Conservation (phyloP, 2,329 filamentous ascomycete species). For the Verticillium isaacii region DNA sequence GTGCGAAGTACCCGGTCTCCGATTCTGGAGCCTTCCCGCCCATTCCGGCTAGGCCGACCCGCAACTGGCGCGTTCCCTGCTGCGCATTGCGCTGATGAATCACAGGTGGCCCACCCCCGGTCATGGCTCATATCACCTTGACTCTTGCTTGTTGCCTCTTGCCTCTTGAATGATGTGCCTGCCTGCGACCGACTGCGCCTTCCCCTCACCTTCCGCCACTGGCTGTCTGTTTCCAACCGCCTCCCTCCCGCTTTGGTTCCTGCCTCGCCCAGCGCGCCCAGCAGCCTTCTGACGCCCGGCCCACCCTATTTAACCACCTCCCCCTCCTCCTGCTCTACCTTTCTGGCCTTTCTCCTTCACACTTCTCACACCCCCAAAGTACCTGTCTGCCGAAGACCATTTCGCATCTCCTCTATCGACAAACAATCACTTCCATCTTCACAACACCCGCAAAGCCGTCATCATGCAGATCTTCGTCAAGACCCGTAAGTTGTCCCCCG, state of each 20-base stretch:
- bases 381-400: background rate
- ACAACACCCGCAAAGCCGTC: slow-evolving; percentile 21
- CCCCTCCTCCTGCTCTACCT: slow-evolving; percentile 4
- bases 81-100: slow-evolving; percentile 7
- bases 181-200: background rate
- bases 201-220: slow-evolving; percentile 1
- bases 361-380: slow-evolving; percentile 2
- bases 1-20: background rate
- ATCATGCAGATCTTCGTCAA: slow-evolving; percentile 98
- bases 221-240: background rate
- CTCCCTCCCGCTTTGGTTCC: background rate
- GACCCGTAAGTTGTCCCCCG: slow-evolving; percentile 64
- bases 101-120: slow-evolving; percentile 3
- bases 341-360: slow-evolving; percentile 7
- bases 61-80: background rate
- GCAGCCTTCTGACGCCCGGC: background rate
- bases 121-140: background rate
- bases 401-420: slow-evolving; percentile 7
- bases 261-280: background rate
- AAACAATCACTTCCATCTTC: background rate
- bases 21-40: slow-evolving; percentile 11
- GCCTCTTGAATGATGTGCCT: background rate
- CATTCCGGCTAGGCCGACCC: slow-evolving; percentile 1
- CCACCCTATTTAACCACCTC: slow-evolving; percentile 4
- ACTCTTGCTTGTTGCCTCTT: background rate